phyloP scores from a whole-genome alignment of 331 rosid genomes.

The Prunus yedoensis region DNA sequence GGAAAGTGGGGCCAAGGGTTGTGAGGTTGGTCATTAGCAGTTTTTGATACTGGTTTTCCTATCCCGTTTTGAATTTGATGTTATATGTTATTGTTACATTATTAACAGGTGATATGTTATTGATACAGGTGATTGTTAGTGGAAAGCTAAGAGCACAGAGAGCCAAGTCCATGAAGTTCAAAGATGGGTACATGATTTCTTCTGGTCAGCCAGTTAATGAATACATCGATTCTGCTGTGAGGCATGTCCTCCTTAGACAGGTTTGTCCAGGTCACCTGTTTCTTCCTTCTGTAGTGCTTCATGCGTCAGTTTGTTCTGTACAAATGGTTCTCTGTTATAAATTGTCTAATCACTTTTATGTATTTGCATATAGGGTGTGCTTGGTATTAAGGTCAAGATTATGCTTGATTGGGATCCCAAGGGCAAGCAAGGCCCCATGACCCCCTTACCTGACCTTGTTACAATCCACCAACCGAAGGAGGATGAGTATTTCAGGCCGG shows the following conservation, averaged over 20 bases:
- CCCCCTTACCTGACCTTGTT: slow-evolving; percentile 60
- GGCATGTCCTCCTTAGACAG: slow-evolving; percentile 97
- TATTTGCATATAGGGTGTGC: slow-evolving; percentile 28
- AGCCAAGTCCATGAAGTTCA: slow-evolving; percentile 94
- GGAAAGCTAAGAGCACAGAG: slow-evolving; percentile 91
- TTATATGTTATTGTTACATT: not conserved
- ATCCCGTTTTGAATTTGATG: not conserved
- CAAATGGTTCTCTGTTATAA: not conserved
- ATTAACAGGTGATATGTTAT: not conserved
- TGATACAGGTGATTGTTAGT: slow-evolving; percentile 69
- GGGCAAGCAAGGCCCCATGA: slow-evolving; percentile 62
- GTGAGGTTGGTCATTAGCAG: slow-evolving; percentile 57
- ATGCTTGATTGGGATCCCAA: slow-evolving; percentile 68
- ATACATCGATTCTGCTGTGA: slow-evolving; percentile 86
- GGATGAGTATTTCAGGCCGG: slow-evolving; percentile 45
- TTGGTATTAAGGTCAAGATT: slow-evolving; percentile 60
- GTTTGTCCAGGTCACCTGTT: slow-evolving; percentile 29
- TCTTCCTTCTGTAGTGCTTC: not conserved
- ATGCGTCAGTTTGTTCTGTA: not conserved
- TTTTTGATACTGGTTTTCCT: not conserved
- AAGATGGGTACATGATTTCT: slow-evolving; percentile 90
- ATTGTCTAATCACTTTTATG: not conserved
- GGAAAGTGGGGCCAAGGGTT: slow-evolving; percentile 98
- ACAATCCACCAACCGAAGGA: slow-evolving; percentile 83
- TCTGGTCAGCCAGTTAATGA: slow-evolving; percentile 94